Base-by-base conservation (phyloP, 306 rosid genomes). In the Pyrus betulifolia region DNA sequence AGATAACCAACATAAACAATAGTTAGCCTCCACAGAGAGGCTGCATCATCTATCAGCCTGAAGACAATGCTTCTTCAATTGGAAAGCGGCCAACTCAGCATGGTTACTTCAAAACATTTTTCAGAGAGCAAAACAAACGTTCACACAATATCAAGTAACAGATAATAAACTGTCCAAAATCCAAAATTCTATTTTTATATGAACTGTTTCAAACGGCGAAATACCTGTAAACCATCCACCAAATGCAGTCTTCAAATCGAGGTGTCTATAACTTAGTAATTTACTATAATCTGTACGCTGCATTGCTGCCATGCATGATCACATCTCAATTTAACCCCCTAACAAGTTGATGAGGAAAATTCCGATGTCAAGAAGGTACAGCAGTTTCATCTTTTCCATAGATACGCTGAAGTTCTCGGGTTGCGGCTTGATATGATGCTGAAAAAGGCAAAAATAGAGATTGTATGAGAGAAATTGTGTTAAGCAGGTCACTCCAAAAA, bases 351-450 rank as follows among this genome's bases (percentile, higher is more conserved):
- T 31, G 72, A 76, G 83, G 82, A 67, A 81, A 78, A 67, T 69
- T 85, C 38, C 62, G 63, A 65, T 82, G 86, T 90, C 89, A 92
- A 69, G 90, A 84, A 71, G 88, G 90, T 74, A 81, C 69, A 81
- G 70, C 23, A 45, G 86, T 87, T 77, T 95, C 96, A 66, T 95
- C 97, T 79, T 87, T 87, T 65, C 99, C 99, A 70, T 95, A 92
- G 80, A 95, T 95, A 67, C 97, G 99, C 83, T 92, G 97, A 70
- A 95, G 99, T 87, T 95, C 99, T 42, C 89, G 91, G 46, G 96
- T 89, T 54, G 99, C 97, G 38, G 99, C 97, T 88, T 90, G 96
- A 83, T 87, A 95, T 25, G 97, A 95, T 58, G 96, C 98, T 95
- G 88, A 74, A 45, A 31, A 17, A 69, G 54, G 12, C 62, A 66